Percentiles rank a stretch among this genome's conserved stretches.
Evolutionary conservation across 306 rosid species (phyloP).

Genomic region (Malus asiatica): DNA sequence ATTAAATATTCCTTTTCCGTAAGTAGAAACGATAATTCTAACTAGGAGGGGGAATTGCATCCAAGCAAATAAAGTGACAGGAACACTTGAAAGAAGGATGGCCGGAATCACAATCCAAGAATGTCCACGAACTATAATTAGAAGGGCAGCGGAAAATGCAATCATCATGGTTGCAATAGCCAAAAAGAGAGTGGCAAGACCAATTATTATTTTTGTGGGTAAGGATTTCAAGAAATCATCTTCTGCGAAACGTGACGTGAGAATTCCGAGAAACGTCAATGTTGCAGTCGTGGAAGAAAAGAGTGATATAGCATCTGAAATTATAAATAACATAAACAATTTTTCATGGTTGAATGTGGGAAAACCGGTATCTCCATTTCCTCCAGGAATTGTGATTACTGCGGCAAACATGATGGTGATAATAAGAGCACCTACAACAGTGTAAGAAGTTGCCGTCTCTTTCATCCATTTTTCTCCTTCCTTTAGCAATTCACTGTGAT

Average conservation of each 20-base stretch:
- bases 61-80: constrained; percentile 4
- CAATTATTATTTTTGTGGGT: not conserved
- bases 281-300: not conserved
- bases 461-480: constrained; percentile 42
- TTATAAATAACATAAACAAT: not conserved
- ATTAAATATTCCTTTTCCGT: not conserved
- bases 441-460: constrained; percentile 18
- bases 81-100: constrained; percentile 10
- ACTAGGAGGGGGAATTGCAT: not conserved
- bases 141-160: constrained; percentile 27
- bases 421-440: constrained; percentile 26
- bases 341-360: not conserved
- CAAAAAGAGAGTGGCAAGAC: constrained; percentile 23
- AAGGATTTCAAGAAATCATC: not conserved
- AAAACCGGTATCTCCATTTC: not conserved
- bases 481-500: constrained; percentile 12
- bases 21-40: not conserved
- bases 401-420: constrained; percentile 25
- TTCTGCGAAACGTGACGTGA: constrained; percentile 7
- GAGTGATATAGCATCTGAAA: not conserved
- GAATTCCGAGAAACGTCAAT: constrained; percentile 19
- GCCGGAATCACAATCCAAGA: constrained; percentile 9
- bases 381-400: constrained; percentile 6
- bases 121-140: not conserved
- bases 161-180: constrained; percentile 38